Evolutionary conservation across 306 rosid species (phyloP), one percentile per base, ranked within the genome.

Genomic region (Argentina anserina): DNA sequence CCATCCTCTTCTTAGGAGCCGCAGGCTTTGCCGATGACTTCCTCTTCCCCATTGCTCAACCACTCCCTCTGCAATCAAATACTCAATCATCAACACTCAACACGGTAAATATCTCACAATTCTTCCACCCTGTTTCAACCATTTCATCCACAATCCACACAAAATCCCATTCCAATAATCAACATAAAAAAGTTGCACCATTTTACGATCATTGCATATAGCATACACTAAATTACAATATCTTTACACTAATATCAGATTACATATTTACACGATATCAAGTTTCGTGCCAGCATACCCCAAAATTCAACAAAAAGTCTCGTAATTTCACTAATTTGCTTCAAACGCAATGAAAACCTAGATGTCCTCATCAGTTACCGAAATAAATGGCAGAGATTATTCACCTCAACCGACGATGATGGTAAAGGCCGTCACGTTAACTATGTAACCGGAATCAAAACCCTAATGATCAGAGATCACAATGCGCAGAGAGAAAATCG

Each of bases 1-100:
- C 98, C 90, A 84, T 89, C 67, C 98, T 86, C 83, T 94, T 94
- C 90, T 87, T 91, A 11, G 97, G 97, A 61, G 96, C 85, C 2
- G 98, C n/a, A n/a, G n/a, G 96, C 90, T 94, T 94, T 55, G 98
- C 83, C 31, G 89, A 86, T 47, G 97, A 86, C 84, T 94, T 94
- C 72, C 99, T 85, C 84, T 94, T 94, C 36, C 99, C 99, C 99
- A 91, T 90, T 28, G 79, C 81, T 75, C 82, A 70, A 81, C 25
- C n/a, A n/a, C 65, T 71, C 81, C 78, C 77, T 64, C 64, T 50
- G n/a, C 39, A 66, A 65, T 21, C 65, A 40, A 75, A 71, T 3
- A 18, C 71, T 43, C 68, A 26, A 58, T 15, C 33, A 25, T 79
- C 40, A 28, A 13, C 14, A 41, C 18, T 0, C 0, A 52, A 52